Percentiles rank a stretch among this genome's conserved stretches.
Conservation (phyloP, 208 protist species). For the Leptomonas pyrrhocoris region DNA sequence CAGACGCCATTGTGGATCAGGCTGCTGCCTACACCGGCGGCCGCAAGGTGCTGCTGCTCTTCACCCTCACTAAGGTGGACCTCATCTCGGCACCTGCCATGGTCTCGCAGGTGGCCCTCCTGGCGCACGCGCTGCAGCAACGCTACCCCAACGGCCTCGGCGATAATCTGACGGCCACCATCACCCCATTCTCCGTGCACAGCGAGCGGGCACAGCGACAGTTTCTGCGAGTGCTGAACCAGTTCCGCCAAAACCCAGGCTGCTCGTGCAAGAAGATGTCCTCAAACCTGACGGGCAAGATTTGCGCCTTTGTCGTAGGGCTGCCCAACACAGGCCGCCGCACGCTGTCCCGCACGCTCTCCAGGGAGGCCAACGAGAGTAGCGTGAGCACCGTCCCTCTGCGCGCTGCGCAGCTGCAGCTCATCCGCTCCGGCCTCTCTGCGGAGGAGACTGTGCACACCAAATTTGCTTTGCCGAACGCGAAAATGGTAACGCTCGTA, state of each 20-base stretch:
- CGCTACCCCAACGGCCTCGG: conserved; percentile 60
- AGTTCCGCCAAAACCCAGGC: conserved; percentile 65
- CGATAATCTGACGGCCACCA: conserved; percentile 42
- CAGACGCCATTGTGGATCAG: conserved; percentile 80
- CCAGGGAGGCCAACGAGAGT: conserved; percentile 46
- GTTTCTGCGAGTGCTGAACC: conserved; percentile 65
- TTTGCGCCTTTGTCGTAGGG: conserved; percentile 82
- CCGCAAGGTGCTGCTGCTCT: conserved; percentile 74
- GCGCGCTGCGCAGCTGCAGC: conserved; percentile 75
- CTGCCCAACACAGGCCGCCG: conserved; percentile 81
- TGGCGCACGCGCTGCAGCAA: conserved; percentile 60
- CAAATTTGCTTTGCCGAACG: conserved; percentile 82
- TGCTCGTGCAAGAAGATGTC: conserved; percentile 54
- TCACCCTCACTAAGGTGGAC: conserved; percentile 83
- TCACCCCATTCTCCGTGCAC: conserved; percentile 69
- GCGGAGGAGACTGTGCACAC: conserved; percentile 42
- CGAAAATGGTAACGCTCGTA: conserved; percentile 79
- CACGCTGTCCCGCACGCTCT: conserved; percentile 67
- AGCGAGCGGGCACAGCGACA: conserved; percentile 63
- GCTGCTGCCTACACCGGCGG: conserved; percentile 52
- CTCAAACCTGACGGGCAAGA: conserved; percentile 75
- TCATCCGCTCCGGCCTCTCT: conserved; percentile 43
- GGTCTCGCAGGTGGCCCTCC: conserved; percentile 75
- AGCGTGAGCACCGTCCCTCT: conserved; percentile 73
- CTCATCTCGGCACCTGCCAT: conserved; percentile 75